Conservation (phyloP, 2,329 filamentous ascomycete species). For the Colletotrichum chrysophilum region DNA sequence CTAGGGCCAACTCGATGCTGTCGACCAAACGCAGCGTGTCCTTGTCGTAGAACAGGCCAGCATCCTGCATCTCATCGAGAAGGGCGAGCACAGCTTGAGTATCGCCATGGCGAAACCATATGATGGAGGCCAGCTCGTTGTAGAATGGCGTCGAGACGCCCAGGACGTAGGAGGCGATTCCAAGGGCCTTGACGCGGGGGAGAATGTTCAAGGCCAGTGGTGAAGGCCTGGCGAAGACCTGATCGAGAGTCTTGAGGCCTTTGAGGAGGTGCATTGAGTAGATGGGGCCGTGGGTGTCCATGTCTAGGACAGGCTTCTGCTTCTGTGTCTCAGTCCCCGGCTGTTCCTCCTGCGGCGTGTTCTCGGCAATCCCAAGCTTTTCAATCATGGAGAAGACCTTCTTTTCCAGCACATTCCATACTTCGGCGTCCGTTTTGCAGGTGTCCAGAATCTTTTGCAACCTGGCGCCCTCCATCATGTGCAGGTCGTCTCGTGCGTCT, state of each 20-base stretch:
- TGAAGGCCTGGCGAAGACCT: slow-evolving; percentile 62
- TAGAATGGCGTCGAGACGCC: slow-evolving; percentile 75
- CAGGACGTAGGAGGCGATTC: slow-evolving; percentile 73
- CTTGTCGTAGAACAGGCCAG: slow-evolving; percentile 62
- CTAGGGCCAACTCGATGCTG: slow-evolving; percentile 36
- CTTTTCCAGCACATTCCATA: slow-evolving; percentile 71
- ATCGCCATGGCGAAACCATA: slow-evolving; percentile 68
- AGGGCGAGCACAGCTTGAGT: slow-evolving; percentile 58
- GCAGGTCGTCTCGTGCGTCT: slow-evolving; percentile 29
- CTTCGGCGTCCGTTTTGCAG: slow-evolving; percentile 64
- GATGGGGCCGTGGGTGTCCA: slow-evolving; percentile 66
- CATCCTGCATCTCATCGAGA: slow-evolving; percentile 69
- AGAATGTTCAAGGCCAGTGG: slow-evolving; percentile 65
- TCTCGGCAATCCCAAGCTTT: slow-evolving; percentile 56
- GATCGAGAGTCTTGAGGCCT: slow-evolving; percentile 62
- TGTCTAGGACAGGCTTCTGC: slow-evolving; percentile 37
- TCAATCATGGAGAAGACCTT: slow-evolving; percentile 69
- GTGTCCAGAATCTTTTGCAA: slow-evolving; percentile 59
- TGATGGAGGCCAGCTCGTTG: slow-evolving; percentile 66
- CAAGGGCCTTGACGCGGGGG: slow-evolving; percentile 70
- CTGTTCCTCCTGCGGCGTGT: neutral
- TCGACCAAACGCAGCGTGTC: slow-evolving; percentile 46
- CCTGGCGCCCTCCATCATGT: slow-evolving; percentile 48
- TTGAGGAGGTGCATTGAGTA: slow-evolving; percentile 67
- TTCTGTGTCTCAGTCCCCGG: neutral